Percentiles rank a stretch among this genome's conserved stretches.
Conservation (phyloP, 305 asterid species). For the Solanum hybrid region DNA sequence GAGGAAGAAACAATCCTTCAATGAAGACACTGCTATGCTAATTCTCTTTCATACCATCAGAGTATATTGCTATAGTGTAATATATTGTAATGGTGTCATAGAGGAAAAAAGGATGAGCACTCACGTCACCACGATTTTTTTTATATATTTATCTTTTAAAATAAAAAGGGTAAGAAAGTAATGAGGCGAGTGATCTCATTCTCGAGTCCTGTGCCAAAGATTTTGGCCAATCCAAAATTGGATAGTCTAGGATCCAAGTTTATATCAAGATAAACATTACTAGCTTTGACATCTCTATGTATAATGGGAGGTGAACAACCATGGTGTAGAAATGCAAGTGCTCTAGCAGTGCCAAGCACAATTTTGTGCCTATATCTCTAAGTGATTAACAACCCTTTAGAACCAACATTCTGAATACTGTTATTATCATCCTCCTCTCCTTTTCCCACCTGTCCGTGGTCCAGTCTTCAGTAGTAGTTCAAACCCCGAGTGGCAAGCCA, state of each 20-base stretch:
- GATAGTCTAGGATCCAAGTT: slow-evolving; percentile 77
- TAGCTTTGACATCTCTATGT: slow-evolving; percentile 81
- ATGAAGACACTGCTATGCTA: no score
- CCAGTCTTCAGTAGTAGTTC: slow-evolving; percentile 72
- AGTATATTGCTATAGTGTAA: no score
- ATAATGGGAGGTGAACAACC: slow-evolving; percentile 94
- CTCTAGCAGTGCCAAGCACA: slow-evolving; percentile 85
- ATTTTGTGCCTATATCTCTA: slow-evolving; percentile 80
- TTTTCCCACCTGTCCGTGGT: slow-evolving; percentile 70
- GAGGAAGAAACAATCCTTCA: no score
- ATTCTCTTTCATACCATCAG: no score
- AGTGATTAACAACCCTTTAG: slow-evolving; percentile 52
- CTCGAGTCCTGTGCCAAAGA: slow-evolving; percentile 55
- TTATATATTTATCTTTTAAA: no score
- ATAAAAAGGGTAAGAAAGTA: no score
- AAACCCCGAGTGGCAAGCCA: slow-evolving; percentile 73
- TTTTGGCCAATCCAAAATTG: slow-evolving; percentile 76
- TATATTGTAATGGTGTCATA: no score
- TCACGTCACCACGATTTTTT: no score
- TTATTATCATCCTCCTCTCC: slow-evolving; percentile 49
- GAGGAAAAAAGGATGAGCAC: no score
- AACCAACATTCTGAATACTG: slow-evolving; percentile 50
- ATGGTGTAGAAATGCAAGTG: slow-evolving; percentile 88
- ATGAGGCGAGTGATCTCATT: slow-evolving; percentile 42
- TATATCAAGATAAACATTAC: slow-evolving; percentile 75